Conservation (phyloP, 768 basidiomycete genomes). For the Rhizopogon salebrosus region DNA sequence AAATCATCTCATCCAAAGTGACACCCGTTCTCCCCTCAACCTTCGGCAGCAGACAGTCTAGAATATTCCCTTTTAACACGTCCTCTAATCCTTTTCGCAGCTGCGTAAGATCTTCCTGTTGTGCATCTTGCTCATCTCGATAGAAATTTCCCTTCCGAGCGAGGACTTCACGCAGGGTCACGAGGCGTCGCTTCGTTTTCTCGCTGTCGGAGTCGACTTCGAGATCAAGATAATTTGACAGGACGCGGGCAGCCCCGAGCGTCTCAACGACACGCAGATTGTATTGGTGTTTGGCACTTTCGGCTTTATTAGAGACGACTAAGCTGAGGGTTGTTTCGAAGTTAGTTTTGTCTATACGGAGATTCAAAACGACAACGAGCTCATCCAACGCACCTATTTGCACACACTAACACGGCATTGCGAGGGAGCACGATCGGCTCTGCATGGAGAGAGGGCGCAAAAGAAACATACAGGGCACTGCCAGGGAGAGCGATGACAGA, state of each 20-base stretch:
- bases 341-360: slow-evolving; percentile 31
- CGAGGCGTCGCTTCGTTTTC: not conserved
- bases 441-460: slow-evolving; percentile 69
- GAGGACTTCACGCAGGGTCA: not conserved
- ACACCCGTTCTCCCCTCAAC: slow-evolving; percentile 39
- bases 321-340: slow-evolving; percentile 25
- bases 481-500: slow-evolving; percentile 71
- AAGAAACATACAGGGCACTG: slow-evolving; percentile 74
- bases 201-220: slow-evolving; percentile 21
- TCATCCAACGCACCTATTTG: slow-evolving; percentile 9
- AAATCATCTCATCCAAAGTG: slow-evolving; percentile 71
- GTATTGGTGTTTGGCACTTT: slow-evolving; percentile 72
- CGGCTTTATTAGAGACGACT: slow-evolving; percentile 74
- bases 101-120: not conserved
- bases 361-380: slow-evolving; percentile 67
- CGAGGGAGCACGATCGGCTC: slow-evolving; percentile 61
- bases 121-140: not conserved
- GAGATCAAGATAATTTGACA: slow-evolving; percentile 57
- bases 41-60: slow-evolving; percentile 49
- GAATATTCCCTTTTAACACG: slow-evolving; percentile 32
- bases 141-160: not conserved
- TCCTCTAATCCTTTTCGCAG: slow-evolving; percentile 44
- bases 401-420: slow-evolving; percentile 22
- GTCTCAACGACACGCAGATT: slow-evolving; percentile 93
- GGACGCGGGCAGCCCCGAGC: slow-evolving; percentile 69